Conservation (phyloP, 2,329 filamentous ascomycete genomes). For the Alternaria dauci region DNA sequence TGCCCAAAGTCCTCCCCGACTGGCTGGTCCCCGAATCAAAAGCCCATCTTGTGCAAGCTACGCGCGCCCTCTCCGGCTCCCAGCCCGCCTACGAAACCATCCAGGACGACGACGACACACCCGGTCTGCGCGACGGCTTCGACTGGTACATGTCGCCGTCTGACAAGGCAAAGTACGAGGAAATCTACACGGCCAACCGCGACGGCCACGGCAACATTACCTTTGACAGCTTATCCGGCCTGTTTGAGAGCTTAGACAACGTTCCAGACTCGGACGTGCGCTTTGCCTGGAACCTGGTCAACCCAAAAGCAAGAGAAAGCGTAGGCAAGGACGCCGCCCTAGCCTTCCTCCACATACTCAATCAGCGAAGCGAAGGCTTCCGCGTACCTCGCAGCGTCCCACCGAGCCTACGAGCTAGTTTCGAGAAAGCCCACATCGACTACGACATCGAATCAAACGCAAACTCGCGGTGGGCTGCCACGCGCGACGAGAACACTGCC, state of each 20-base stretch:
- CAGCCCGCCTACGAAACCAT: conserved; percentile 85
- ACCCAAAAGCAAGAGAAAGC: conserved; percentile 80
- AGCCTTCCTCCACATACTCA: conserved; percentile 95
- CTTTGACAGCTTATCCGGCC: conserved; percentile 80
- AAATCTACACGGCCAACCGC: conserved; percentile 93
- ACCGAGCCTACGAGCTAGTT: conserved; percentile 86
- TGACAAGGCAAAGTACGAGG: conserved; percentile 94
- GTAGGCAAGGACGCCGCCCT: conserved; percentile 96
- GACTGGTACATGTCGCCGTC: conserved; percentile 98
- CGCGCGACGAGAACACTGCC: conserved; percentile 78
- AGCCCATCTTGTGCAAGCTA: conserved; percentile 54
- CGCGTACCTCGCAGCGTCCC: conserved; percentile 92
- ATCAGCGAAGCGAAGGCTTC: conserved; percentile 93
- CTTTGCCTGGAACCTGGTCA: conserved; percentile 96
- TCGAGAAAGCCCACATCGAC: conserved; percentile 96
- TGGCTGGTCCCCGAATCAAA: conserved; percentile 93
- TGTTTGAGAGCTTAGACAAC: conserved; percentile 76
- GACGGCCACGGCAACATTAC: conserved; percentile 79
- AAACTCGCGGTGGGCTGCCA: conserved; percentile 80
- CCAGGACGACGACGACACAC: conserved; percentile 78
- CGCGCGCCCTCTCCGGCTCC: conserved; percentile 70
- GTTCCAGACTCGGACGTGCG: conserved; percentile 81
- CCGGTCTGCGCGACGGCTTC: conserved; percentile 92
- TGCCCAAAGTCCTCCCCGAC: conserved; percentile 86
- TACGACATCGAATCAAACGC: conserved; percentile 86